Conservation (phyloP, 2,329 filamentous ascomycete species). For the Penicillium oxalicum region DNA sequence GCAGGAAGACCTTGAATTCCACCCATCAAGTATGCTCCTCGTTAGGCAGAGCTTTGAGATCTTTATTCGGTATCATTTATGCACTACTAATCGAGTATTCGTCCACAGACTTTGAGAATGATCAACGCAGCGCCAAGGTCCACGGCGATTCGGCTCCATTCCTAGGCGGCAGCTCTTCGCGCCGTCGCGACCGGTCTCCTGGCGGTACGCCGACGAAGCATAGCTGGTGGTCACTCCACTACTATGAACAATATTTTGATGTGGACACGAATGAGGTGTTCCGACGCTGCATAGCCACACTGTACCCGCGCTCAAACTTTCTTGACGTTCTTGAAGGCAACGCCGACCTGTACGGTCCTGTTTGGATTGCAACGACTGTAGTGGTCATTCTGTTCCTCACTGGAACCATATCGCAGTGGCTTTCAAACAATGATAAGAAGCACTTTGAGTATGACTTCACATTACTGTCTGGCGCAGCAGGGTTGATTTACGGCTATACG, state of each 20-base stretch:
- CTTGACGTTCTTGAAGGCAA: conserved; percentile 96
- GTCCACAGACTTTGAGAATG: conserved; percentile 60
- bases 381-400: conserved; percentile 92
- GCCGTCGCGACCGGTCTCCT: conserved; percentile 37
- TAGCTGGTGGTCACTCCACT: conserved; percentile 84
- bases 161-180: conserved; percentile 38
- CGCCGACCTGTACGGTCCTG: conserved; percentile 90
- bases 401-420: conserved; percentile 88
- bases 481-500: conserved; percentile 93
- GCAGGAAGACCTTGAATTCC: conserved; percentile 98
- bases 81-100: not conserved
- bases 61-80: not conserved
- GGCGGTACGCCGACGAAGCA: conserved; percentile 60
- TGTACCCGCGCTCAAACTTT: conserved; percentile 90
- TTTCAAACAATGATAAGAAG: conserved; percentile 59
- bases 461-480: conserved; percentile 81
- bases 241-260: conserved; percentile 98
- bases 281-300: conserved; percentile 76
- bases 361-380: conserved; percentile 98
- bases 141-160: conserved; percentile 48
- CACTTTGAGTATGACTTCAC: conserved; percentile 89
- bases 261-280: conserved; percentile 90
- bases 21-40: conserved; percentile 64
- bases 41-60: not conserved
- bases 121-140: conserved; percentile 46